phyloP scores from a whole-genome alignment of 1,139 yeast genomes.

The Pichia sp. region DNA sequence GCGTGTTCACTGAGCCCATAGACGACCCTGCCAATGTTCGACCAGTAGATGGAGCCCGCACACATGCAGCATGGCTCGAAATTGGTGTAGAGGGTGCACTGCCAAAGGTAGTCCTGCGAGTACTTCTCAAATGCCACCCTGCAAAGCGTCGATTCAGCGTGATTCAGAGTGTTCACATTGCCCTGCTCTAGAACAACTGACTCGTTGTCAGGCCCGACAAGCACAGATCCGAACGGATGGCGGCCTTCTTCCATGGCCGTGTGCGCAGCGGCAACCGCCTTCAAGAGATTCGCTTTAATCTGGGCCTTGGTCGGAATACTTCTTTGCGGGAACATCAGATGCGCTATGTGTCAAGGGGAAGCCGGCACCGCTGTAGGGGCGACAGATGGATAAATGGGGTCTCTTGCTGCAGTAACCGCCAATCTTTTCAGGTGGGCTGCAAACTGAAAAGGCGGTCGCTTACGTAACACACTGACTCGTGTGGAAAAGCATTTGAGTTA shows the following conservation, averaged over 20 bases:
- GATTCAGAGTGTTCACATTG: constrained; percentile 28
- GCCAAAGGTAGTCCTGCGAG: constrained; percentile 25
- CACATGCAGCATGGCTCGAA: constrained; percentile 32
- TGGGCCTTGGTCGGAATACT: constrained; percentile 14
- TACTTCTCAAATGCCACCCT: constrained; percentile 22
- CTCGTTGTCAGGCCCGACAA: constrained; percentile 27
- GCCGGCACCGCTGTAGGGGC: no score
- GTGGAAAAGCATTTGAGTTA: no score
- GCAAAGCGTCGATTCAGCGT: constrained; percentile 29
- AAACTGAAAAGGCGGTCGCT: no score
- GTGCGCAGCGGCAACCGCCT: constrained; percentile 20
- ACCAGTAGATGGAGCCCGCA: constrained; percentile 30
- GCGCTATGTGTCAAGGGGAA: no score
- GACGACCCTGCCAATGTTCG: constrained; percentile 28
- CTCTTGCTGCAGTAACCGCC: no score
- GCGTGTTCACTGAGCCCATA: constrained; percentile 24
- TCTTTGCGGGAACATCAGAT: constrained; percentile 19
- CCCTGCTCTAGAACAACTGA: constrained; percentile 26
- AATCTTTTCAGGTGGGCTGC: no score
- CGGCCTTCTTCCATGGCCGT: constrained; percentile 22
- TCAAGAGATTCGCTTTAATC: constrained; percentile 15
- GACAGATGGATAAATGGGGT: no score
- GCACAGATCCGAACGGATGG: constrained; percentile 29
- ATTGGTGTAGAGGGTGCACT: constrained; percentile 28
- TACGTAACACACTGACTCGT: no score